These are phyloP conservation scores for Colletotrichum gloeosporioides DNA, from an alignment of 2,329 filamentous ascomycete genomes.

Conservation along the genomic window DNA sequence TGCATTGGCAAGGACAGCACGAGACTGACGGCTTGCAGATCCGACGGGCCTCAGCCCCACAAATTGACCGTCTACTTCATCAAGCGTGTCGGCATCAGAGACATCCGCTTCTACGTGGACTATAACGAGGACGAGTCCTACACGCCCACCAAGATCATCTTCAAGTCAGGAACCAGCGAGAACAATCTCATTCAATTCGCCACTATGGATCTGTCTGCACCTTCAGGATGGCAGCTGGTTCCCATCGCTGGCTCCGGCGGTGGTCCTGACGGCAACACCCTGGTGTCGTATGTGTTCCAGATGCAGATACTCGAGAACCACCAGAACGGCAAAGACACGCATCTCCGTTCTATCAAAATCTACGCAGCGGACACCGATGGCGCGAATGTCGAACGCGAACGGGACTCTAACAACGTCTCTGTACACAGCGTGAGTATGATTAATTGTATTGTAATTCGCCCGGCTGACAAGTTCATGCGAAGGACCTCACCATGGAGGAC, in stretches of 20 bases:
- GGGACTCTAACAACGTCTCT: constrained; percentile 31
- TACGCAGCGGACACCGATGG: constrained; percentile 65
- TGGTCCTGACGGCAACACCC: constrained; percentile 71
- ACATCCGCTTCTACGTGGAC: constrained; percentile 85
- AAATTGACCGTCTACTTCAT: constrained; percentile 85
- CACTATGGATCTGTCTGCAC: constrained; percentile 77
- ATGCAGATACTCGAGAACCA: constrained; percentile 94
- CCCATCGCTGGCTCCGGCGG: constrained; percentile 62
- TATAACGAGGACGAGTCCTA: constrained; percentile 95
- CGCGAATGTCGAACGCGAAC: constrained; percentile 36
- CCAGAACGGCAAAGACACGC: constrained; percentile 99
- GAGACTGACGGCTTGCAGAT: constrained; percentile 49
- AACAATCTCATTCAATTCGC: constrained; percentile 92
- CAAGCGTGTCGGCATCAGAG: constrained; percentile 79
- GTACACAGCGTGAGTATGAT: not conserved
- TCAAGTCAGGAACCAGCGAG: constrained; percentile 87
- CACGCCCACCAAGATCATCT: constrained; percentile 90
- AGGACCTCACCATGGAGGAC: not conserved
- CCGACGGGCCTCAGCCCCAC: constrained; percentile 84
- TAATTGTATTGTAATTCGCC: not conserved
- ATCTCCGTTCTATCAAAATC: constrained; percentile 90
- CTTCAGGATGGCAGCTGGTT: constrained; percentile 90
- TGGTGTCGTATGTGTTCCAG: constrained; percentile 89
- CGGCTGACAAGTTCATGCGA: constrained; percentile 11
- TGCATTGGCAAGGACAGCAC: not conserved